Base-by-base conservation (phyloP, 495 filamentous ascomycete species). In the Penicillium paxilli region DNA sequence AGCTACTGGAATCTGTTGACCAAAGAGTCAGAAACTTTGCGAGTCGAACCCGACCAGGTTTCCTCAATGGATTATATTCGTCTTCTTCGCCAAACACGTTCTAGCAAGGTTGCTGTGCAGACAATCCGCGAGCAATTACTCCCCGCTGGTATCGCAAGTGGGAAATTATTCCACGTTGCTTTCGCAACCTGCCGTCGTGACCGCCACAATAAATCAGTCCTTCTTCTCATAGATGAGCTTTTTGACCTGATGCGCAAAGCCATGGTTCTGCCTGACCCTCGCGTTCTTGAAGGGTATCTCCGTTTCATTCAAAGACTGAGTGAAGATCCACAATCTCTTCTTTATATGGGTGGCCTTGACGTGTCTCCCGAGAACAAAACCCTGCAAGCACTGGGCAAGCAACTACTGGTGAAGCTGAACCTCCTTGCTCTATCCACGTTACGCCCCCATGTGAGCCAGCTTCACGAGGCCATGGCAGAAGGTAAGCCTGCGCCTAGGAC, bases 1-100 rank as follows among this genome's bases (percentile, higher is more conserved):
- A 71, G 74, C 12, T 96, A 97, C 72, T 96, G 91, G 91, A 66
- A 84, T 8, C 61, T 85, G 10, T 72, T 97, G 54, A 90, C 87
- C 0, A 51, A 65, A 19, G 67, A 65, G 1, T 52, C 65, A 5
- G 60, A 64, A 1, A 25, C 63, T 3, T 70, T 82, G 61, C 65
- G 60, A 20, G 66, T 96, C 51, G 55, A 72, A 3, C 92, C 92
- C 5, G 94, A 98, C 66, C 47, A 70, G 9, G 73, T 82, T 20
- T 89, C 89, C 60, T 86, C 81, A 69, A 71, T 85, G 60, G 65
- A 70, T 46, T 87, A 87, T 58, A 76, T 97, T 30, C 81, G 83
- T 35, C 70, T 89, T 22, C 76, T 96, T n/a, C 82, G 83, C 10
- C 45, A 76, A 12, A 81, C 78, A 37, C 85, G 86, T 38, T 77